Evolutionary conservation across 805 yeast species (phyloP).

Genomic region (Schwanniomyces sp.): DNA sequence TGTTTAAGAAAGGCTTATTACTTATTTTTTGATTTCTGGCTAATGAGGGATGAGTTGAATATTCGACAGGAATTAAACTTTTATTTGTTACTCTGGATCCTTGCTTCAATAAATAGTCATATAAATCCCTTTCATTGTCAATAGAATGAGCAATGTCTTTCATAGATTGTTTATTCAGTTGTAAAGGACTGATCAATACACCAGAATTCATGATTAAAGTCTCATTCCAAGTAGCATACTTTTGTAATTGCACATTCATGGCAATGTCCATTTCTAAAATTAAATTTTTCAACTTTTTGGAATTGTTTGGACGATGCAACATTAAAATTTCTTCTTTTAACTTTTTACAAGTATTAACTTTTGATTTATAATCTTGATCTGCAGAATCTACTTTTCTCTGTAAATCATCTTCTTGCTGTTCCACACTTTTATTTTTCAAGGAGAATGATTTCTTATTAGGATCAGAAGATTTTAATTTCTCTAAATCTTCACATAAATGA

Average conservation of each 20-base stretch:
- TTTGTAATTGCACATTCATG: slow-evolving; percentile 81
- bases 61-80: slow-evolving; percentile 64
- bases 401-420: slow-evolving; percentile 89
- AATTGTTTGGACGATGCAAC: slow-evolving; percentile 74
- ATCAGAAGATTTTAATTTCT: slow-evolving; percentile 75
- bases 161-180: slow-evolving; percentile 63
- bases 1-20: slow-evolving; percentile 34
- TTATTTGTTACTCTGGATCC: slow-evolving; percentile 38
- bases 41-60: slow-evolving; percentile 69
- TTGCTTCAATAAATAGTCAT: slow-evolving; percentile 59
- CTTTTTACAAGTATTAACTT: slow-evolving; percentile 70
- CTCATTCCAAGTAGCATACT: slow-evolving; percentile 86
- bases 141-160: slow-evolving; percentile 71
- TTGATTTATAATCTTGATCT: slow-evolving; percentile 81
- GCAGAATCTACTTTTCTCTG: slow-evolving; percentile 77
- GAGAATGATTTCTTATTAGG: slow-evolving; percentile 83
- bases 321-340: slow-evolving; percentile 70
- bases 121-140: slow-evolving; percentile 82
- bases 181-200: slow-evolving; percentile 74
- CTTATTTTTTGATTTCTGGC: slow-evolving; percentile 25
- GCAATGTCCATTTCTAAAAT: slow-evolving; percentile 90
- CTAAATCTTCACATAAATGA: slow-evolving; percentile 82
- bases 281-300: slow-evolving; percentile 69
- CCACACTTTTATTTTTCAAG: slow-evolving; percentile 73
- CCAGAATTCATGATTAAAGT: slow-evolving; percentile 82